Percentiles rank a stretch among this genome's conserved stretches.
Conservation (phyloP, 768 basidiomycete genomes). For the Suillus paluster region DNA sequence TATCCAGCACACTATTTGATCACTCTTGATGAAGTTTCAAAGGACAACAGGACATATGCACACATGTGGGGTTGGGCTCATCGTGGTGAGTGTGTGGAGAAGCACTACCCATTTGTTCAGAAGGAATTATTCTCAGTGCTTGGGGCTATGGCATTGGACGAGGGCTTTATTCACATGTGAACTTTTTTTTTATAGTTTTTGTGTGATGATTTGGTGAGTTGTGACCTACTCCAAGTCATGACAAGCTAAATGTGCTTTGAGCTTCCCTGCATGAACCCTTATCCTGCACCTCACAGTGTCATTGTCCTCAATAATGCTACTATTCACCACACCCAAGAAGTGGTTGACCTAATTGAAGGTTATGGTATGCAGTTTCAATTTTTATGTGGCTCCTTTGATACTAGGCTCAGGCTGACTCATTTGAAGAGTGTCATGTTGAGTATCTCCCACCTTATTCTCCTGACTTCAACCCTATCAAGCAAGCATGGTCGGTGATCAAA, state of each 20-base stretch:
- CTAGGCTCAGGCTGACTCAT: constrained; percentile 11
- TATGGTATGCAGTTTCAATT: not conserved
- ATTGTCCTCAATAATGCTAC: constrained; percentile 22
- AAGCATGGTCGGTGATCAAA: constrained; percentile 30
- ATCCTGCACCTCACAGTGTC: constrained; percentile 21
- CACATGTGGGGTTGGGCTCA: constrained; percentile 24
- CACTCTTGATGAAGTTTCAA: constrained; percentile 31
- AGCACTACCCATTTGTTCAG: constrained; percentile 23
- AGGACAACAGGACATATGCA: constrained; percentile 33
- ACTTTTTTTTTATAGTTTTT: constrained; percentile 22
- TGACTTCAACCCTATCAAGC: constrained; percentile 34
- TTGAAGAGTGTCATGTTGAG: constrained; percentile 21
- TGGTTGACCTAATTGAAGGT: constrained; percentile 15
- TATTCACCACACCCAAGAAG: constrained; percentile 25
- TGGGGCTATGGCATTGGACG: constrained; percentile 23
- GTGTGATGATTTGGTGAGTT: constrained; percentile 18
- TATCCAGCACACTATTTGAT: constrained; percentile 21
- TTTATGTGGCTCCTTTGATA: constrained; percentile 9
- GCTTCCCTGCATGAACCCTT: constrained; percentile 24
- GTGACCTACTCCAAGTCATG: not conserved
- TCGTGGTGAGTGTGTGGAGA: constrained; percentile 20
- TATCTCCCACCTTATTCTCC: constrained; percentile 38
- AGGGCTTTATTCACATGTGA: constrained; percentile 25
- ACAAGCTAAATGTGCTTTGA: not conserved
- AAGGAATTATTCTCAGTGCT: constrained; percentile 23